phyloP scores from a whole-genome alignment of 805 yeast species.

The Candida koratica region DNA sequence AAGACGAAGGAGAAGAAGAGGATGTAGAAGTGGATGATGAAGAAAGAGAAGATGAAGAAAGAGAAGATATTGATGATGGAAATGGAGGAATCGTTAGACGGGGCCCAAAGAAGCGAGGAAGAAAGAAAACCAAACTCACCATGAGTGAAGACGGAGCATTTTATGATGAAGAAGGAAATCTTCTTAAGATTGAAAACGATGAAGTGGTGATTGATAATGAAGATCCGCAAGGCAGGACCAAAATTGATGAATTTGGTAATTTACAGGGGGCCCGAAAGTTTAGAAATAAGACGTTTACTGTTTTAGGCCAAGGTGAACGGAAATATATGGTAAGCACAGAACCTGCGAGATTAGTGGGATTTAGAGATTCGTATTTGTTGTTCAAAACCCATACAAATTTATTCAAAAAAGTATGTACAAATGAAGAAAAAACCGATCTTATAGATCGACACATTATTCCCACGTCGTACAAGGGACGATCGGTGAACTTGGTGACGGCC shows the following conservation, averaged over 20 bases:
- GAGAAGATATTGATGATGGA: slow-evolving; percentile 12
- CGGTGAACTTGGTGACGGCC: slow-evolving; percentile 88
- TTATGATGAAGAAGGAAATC: slow-evolving; percentile 64
- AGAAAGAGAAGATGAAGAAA: slow-evolving; percentile 18
- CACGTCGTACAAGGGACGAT: slow-evolving; percentile 83
- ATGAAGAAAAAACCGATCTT: slow-evolving; percentile 77
- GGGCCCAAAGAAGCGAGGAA: slow-evolving; percentile 40
- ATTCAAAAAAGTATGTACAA: slow-evolving; percentile 67
- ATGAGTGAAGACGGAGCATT: slow-evolving; percentile 40
- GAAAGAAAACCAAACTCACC: slow-evolving; percentile 38
- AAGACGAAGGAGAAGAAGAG: slow-evolving; percentile 23
- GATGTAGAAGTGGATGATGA: slow-evolving; percentile 21
- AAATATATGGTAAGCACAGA: slow-evolving; percentile 91
- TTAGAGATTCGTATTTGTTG: slow-evolving; percentile 83
- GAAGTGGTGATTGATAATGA: slow-evolving; percentile 68
- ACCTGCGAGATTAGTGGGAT: slow-evolving; percentile 92
- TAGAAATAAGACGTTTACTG: slow-evolving; percentile 65
- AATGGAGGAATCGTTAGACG: slow-evolving; percentile 9
- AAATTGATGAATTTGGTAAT: slow-evolving; percentile 64
- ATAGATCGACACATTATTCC: slow-evolving; percentile 81
- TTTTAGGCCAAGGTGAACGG: slow-evolving; percentile 62
- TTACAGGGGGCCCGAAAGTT: slow-evolving; percentile 70
- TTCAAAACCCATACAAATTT: slow-evolving; percentile 81
- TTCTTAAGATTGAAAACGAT: slow-evolving; percentile 61
- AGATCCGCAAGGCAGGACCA: slow-evolving; percentile 75